Evolutionary conservation across 2,329 filamentous ascomycete species (phyloP), one percentile per base, ranked within the genome.

Genomic region (Huntiella abstrusa): DNA sequence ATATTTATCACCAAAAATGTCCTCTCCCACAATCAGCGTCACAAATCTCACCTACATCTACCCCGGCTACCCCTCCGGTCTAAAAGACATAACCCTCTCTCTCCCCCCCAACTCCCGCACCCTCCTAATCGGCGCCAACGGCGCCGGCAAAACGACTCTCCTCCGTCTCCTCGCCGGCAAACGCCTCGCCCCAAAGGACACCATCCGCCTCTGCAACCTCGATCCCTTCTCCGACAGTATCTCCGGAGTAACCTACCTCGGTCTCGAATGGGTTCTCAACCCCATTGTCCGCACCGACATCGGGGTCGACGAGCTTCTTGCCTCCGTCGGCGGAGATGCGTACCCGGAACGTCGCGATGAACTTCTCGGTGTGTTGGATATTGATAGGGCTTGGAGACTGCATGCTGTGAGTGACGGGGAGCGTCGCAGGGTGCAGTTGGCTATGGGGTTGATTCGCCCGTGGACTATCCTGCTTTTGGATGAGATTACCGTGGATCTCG

Each of bases 241-340:
- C 22, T 83, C 94, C 63, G 91, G 91, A 51, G 88, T 98, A 32
- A 96, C 88, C 16, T 98, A 98, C 62, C 80, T 98, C 5, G 91
- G 91, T 1, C 75, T 95, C 0, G 91, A 98, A 68, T 98, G 91
- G 91, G 91, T 96, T 3, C 73, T 98, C 7, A 96, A 96, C 67
- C 84, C 83, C 42, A 93, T 96, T 56, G 91, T 96, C 41, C 82
- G 88, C 44, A 92, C 81, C 28, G 91, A 98, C 62, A 94, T 98
- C 54, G 85, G 84, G 49, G 88, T 98, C 3, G 73, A 72, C 3
- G 87, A 92, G 53, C 75, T 98, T 4, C 75, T 98, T 19, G 67
- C 76, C 42, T 85, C 78, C 2, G 83, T 98, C 0, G 91, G 91
- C 51, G 91, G 91, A 10, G 75, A 93, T 60, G 73, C 75, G 54